Base-by-base conservation (phyloP, 75 land plant genomes). In the Picea glauca region DNA sequence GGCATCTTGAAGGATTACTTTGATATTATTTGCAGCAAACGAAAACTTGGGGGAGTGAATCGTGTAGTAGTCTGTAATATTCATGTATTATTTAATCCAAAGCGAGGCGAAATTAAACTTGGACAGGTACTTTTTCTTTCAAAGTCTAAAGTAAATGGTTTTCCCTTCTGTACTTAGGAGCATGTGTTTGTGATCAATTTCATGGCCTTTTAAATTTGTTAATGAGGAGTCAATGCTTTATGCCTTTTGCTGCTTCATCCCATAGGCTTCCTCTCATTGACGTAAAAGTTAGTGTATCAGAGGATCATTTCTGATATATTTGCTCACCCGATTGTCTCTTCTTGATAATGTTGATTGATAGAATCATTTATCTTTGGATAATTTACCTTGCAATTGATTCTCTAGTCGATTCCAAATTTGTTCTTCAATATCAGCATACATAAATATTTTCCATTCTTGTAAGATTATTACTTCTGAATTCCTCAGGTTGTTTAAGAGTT, bases 1-100 rank as follows among this genome's bases (percentile, higher is more conserved):
- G 18, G 11, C 12, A 68, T 38, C 38, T 68, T 68, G 6, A 40
- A 40, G 33, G 9, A 40, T 67, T 67, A 17, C 72, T 68, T n/a
- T 68, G 40, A 20, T 15, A 43, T 75, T 54, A 17, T 75, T 74
- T 58, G 59, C 76, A 75, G 76, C 31, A 38, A 18, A 13, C 76
- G 13, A 50, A 58, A 56, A 75, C 54, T 0, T 20, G 23, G 14
- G 26, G 60, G 60, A 77, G 74, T 81, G 33, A 86, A 91, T 67
- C 84, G 79, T 80, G 85, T 97, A 40, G 94, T 95, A 5, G 87
- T 97, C 20, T 98, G 94, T 65, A 97, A 97, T 81, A 94, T 88
- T 75, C 99, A 97, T 89, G 98, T 97, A 62, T 95, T 93, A 70
- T 97, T 81, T 79, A 97, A 97, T 84, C 99, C 99, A 35, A 97